phyloP scores from a whole-genome alignment of 768 basidiomycete genomes.

The Aureoboletus auriporus region DNA sequence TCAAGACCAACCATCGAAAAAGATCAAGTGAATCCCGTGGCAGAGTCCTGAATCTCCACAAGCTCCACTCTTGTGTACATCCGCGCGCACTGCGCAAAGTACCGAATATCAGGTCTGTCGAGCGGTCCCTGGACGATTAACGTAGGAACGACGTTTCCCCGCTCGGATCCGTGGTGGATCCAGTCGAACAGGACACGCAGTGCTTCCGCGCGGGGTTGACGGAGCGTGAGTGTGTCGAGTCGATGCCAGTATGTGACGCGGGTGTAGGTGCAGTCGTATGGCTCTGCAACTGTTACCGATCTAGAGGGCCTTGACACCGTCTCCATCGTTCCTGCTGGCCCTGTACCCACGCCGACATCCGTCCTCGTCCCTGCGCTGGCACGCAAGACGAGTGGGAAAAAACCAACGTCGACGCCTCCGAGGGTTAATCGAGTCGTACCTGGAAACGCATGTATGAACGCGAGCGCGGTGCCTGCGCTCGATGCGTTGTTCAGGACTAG shows the following conservation, averaged over 20 bases:
- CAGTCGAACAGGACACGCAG: conserved; percentile 20
- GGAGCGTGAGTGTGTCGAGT: conserved; percentile 18
- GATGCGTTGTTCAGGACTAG: conserved; percentile 25
- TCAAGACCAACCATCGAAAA: neutral
- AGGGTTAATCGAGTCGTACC: conserved; percentile 16
- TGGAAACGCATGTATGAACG: conserved; percentile 28
- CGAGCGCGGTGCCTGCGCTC: conserved; percentile 18
- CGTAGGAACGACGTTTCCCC: conserved; percentile 8
- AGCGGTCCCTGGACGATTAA: conserved; percentile 17
- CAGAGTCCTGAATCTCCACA: neutral
- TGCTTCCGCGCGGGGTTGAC: conserved; percentile 20
- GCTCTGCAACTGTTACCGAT: neutral
- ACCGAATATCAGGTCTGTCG: conserved; percentile 13
- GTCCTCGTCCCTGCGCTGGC: conserved; percentile 1
- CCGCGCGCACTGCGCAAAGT: conserved; percentile 11
- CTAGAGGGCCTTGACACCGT: conserved; percentile 2
- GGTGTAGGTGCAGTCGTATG: conserved; percentile 3
- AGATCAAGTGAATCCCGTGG: conserved; percentile 1
- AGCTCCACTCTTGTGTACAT: conserved; percentile 16
- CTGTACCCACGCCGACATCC: neutral
- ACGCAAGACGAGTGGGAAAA: conserved; percentile 17
- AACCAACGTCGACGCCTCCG: conserved; percentile 25
- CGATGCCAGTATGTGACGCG: conserved; percentile 16
- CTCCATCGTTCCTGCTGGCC: neutral
- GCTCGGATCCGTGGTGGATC: conserved; percentile 12